These are phyloP conservation scores for Nitzschia sp. DNA, from an alignment of 108 stramenopile genomes.

Conservation along the genomic window DNA sequence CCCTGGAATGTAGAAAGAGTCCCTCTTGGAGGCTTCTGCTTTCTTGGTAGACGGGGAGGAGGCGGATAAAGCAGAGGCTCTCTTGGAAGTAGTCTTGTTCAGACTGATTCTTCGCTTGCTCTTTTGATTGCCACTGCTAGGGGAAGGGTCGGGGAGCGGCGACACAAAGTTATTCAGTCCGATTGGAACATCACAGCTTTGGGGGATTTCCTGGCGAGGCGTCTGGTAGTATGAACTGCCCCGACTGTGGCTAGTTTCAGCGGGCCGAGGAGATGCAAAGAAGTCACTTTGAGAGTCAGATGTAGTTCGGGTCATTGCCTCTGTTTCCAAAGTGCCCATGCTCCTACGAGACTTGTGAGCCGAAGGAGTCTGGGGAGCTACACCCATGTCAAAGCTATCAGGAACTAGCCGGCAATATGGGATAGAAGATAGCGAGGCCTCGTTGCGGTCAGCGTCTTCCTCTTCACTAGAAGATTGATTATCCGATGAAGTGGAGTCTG, in stretches of 20 bases:
- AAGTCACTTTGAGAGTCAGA: neutral
- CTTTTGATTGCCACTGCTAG: neutral
- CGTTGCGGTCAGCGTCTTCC: neutral
- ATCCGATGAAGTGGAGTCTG: neutral
- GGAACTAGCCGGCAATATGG: conserved; percentile 8
- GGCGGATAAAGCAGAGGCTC: too few relatives aligned
- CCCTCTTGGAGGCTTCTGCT: too few relatives aligned
- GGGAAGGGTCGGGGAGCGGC: conserved; percentile 1
- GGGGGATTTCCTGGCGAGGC: neutral
- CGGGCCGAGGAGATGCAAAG: neutral
- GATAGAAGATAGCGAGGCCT: conserved; percentile 9
- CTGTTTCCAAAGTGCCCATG: conserved; percentile 8
- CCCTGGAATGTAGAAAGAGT: conserved; percentile 8
- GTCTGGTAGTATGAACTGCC: too few relatives aligned
- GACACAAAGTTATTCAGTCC: neutral
- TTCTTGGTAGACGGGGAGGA: too few relatives aligned
- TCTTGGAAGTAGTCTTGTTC: too few relatives aligned
- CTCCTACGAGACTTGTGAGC: neutral
- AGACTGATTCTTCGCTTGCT: neutral
- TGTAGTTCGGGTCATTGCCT: conserved; percentile 9
- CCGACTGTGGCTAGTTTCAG: too few relatives aligned
- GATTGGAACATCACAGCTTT: neutral
- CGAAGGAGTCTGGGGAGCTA: conserved; percentile 8
- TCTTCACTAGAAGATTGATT: neutral
- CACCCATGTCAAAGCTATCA: neutral